Evolutionary conservation across 2,329 filamentous ascomycete species (phyloP), one percentile per base, ranked within the genome.

Genomic region (Penicillium polonicum): DNA sequence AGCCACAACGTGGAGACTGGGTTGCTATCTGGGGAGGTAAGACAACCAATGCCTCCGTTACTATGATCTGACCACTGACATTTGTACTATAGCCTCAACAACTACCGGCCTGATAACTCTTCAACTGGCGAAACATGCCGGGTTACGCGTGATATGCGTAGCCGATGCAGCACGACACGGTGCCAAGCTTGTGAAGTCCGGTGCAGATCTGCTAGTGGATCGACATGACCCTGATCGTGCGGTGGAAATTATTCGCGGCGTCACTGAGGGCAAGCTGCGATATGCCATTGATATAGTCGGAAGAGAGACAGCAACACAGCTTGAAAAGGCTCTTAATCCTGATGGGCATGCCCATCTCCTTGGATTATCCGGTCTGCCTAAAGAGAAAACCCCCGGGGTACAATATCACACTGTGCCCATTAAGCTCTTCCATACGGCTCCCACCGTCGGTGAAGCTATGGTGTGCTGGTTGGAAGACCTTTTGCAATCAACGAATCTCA

Each of bases 371-470:
- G 88, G 88, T 0, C 63, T 90, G 3, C 89, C 89, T 0, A 90
- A 89, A 67, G 76, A 75, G 4, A 72, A 74, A 1, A 71, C 73
- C 0, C 52, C 72, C 0, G 79, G 79, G 0, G 77, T 85, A 0
- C 70, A 77, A 6, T 81, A 85, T 56, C 88, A 91, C 66, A 84
- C 80, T 0, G 86, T 92, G 0, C 89, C 89, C 0, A 89, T 92
- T 60, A 92, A 92, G 72, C 67, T 90, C 4, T 92, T 90, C 67
- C 89, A 92, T 67, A 85, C 88, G 57, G 80, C 86, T 0, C 82
- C 85, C 0, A 78, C 79, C 2, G 78, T 91, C 0, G 89, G 89
- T 0, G 82, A 86, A 60, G 79, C 79, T 0, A 69, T 91, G 53
- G 85, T 85, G 13, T 69, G 76, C 1, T 92, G 89, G 89, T 74